Evolutionary conservation across 805 yeast genomes (phyloP).

Genomic region (Metschnikowia cubensis): DNA sequence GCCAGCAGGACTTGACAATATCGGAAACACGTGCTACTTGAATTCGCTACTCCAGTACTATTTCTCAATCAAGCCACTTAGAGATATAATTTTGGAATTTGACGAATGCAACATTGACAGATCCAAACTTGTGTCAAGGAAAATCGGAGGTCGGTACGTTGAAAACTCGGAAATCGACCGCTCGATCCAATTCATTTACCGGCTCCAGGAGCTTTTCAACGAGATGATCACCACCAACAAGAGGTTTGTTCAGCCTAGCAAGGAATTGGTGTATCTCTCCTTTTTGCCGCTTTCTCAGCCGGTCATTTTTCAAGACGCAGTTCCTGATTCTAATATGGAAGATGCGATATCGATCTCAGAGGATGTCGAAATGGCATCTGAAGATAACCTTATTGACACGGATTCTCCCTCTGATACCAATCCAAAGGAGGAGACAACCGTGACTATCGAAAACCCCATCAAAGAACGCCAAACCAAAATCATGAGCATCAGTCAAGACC

Average conservation of each 20-base stretch:
- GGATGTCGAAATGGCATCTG: neutral
- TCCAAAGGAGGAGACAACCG: constrained; percentile 3
- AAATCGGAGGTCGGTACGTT: constrained; percentile 85
- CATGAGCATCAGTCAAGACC: constrained; percentile 49
- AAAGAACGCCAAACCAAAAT: constrained; percentile 14
- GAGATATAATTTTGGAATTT: constrained; percentile 61
- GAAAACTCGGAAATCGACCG: constrained; percentile 75
- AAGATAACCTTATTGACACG: neutral
- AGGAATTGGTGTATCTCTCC: constrained; percentile 83
- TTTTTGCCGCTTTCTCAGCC: constrained; percentile 68
- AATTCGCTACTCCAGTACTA: constrained; percentile 89
- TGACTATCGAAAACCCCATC: neutral
- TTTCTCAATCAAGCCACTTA: constrained; percentile 77
- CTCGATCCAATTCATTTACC: constrained; percentile 76
- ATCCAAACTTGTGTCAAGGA: constrained; percentile 33
- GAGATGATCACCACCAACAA: constrained; percentile 61
- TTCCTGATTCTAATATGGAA: constrained; percentile 5
- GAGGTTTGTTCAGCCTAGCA: constrained; percentile 73
- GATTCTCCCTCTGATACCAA: neutral
- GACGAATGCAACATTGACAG: constrained; percentile 27
- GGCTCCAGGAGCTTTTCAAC: constrained; percentile 62
- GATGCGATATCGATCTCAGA: constrained; percentile 1
- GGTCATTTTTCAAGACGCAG: constrained; percentile 48
- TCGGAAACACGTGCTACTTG: constrained; percentile 87
- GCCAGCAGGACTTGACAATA: constrained; percentile 92